Conservation (phyloP, 73 alveolate species). For the Paramecium tetraurelia region DNA sequence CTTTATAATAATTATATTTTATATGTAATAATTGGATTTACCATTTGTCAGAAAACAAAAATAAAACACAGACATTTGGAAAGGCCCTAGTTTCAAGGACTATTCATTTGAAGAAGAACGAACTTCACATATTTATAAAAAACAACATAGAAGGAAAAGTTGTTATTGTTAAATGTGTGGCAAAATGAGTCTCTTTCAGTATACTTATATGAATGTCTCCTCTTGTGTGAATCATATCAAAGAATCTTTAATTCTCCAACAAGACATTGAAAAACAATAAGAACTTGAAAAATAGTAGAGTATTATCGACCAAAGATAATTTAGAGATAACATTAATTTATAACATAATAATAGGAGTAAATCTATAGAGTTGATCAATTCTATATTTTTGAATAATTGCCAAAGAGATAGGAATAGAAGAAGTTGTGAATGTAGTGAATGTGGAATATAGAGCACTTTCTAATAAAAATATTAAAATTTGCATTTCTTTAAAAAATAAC, state of each 20-base stretch:
- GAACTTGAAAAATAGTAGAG: background rate
- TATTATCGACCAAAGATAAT: background rate
- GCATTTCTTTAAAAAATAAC: background rate
- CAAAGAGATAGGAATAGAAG: background rate
- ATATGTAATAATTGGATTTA: background rate
- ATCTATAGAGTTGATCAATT: background rate
- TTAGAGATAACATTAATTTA: background rate
- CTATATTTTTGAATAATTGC: background rate
- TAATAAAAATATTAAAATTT: background rate
- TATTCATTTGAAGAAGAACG: conserved; percentile 13
- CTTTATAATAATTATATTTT: background rate
- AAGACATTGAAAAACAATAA: background rate
- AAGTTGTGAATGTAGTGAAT: background rate
- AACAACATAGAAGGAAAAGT: background rate
- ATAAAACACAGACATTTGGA: background rate
- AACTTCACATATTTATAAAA: background rate
- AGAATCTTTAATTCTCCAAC: background rate
- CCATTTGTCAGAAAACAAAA: background rate
- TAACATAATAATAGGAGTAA: background rate
- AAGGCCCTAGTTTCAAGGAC: background rate
- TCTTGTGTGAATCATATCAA: background rate
- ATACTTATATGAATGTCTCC: background rate
- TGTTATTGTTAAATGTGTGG: conserved; percentile 8
- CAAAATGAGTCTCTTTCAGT: background rate
- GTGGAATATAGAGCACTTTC: background rate